Evolutionary conservation across 805 yeast genomes (phyloP), one percentile per base, ranked within the genome.

Genomic region (Hanseniaspora nectarophila): DNA sequence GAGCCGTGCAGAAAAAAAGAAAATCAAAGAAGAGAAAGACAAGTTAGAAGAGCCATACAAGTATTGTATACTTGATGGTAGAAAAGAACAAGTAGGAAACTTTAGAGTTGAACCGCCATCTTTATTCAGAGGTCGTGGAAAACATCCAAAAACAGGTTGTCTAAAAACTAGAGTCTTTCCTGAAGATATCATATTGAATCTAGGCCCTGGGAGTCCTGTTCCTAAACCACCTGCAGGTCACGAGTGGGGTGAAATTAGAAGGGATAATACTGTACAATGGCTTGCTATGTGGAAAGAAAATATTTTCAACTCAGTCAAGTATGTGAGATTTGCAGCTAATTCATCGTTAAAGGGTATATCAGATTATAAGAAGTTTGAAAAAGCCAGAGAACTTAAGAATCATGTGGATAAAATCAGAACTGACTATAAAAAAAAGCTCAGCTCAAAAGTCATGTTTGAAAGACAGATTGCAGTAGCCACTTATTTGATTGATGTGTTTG

Each of bases 71-170:
- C 70, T 90, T 45, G 86, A 90, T 63, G 97, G 96, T 16, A 76
- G 95, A 58, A 82, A 77, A 60, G 96, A 90, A 62, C 89, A 82
- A 60, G 94, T 90, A 29, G 97, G 97, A 23, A 90, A 90, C 64
- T 90, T 90, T 66, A 73, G 90, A 62, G 81, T 90, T 45, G 98
- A 90, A 72, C 97, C 97, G 31, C 97, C 98, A 0, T 97, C 95
- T 1, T 70, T 90, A 52, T 90, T 89, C 64, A 75, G 97, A 66
- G 98, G 97, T 42, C 84, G 97, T 66, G 97, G 97, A 61, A 88
- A 90, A 0, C 97, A 89, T 65, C 97, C 97, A 16, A 87, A 85
- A 65, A 89, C 97, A 1, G 98, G 98, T 40, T 85, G 82, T 63
- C 68, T 88, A 54, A 90, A 90, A 64, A 77, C 82, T 60, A 75